A percentile compares a stretch with the other conserved stretches of the same genome.
phyloP scores from a whole-genome alignment of 495 filamentous ascomycete species.

The Hypoxylon perforatum region DNA sequence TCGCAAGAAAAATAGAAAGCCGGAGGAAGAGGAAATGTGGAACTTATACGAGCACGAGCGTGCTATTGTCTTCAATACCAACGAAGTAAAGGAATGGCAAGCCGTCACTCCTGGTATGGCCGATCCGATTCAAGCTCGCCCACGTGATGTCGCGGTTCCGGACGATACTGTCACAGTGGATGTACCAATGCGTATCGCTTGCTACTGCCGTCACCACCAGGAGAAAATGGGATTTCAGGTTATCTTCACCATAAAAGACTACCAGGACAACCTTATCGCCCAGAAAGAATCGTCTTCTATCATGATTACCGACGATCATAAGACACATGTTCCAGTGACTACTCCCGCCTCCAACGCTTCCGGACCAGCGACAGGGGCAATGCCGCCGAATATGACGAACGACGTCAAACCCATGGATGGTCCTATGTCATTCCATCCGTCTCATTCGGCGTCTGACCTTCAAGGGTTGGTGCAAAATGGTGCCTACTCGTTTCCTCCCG shows the following conservation, averaged over 20 bases:
- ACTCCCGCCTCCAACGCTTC: conserved; percentile 41
- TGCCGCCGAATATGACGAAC: conserved; percentile 9
- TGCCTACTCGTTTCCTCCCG: conserved; percentile 31
- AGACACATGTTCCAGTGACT: conserved; percentile 70
- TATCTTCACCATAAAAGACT: conserved; percentile 92
- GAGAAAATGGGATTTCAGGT: conserved; percentile 94
- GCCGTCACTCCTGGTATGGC: conserved; percentile 56
- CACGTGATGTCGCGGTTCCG: conserved; percentile 56
- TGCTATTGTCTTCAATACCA: conserved; percentile 92
- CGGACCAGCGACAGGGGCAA: conserved; percentile 8
- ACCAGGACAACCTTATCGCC: conserved; percentile 75
- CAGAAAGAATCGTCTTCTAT: conserved; percentile 88
- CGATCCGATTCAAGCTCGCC: conserved; percentile 46
- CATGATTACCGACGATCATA: conserved; percentile 97
- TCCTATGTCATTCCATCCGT: conserved; percentile 33
- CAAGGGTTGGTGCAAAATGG: conserved; percentile 31
- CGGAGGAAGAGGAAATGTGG: conserved; percentile 86
- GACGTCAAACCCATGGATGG: conserved; percentile 38
- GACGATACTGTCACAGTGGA: conserved; percentile 77
- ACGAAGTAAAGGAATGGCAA: conserved; percentile 89
- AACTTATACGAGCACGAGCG: conserved; percentile 78
- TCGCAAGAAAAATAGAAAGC: conserved; percentile 88
- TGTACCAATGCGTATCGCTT: conserved; percentile 94
- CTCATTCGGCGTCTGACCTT: conserved; percentile 29
- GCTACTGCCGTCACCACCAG: conserved; percentile 92